Base-by-base conservation (phyloP, 345 rosid species). In the Sonneratia caseolaris region DNA sequence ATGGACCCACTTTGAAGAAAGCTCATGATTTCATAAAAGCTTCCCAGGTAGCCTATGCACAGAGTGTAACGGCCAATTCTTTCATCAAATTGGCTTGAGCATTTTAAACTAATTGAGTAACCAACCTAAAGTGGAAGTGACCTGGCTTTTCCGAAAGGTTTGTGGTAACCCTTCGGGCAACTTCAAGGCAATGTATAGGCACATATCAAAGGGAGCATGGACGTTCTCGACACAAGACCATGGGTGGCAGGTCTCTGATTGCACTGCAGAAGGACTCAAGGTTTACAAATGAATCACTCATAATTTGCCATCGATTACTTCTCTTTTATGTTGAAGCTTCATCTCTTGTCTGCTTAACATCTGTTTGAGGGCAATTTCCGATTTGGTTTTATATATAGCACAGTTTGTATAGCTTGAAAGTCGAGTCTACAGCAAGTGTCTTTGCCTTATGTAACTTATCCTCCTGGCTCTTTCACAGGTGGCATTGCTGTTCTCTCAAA, bases 181-280 rank as follows among this genome's bases (percentile, higher is more conserved):
- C 76, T 89, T 81, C 74, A 70, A 79, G 59, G 76, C 79, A 72
- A 90, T 90, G 92, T 88, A 85, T 35, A 77, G 92, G 70, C 91
- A 87, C 62, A 86, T 72, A 32, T 81, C 87, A 2, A 89, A 89
- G 81, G 92, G 96, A 37, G 76, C 85, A 14, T 87, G 89, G 90
- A 86, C 95, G 49, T 84, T 87, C 19, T 81, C 89, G 2, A 82
- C 71, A 53, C 89, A 82, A 82, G 96, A 87, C 72, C 92, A 89
- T 40, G 88, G 92, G 7, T 84, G 88, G 96, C 90, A 86, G 77
- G 92, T 81, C 64, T 89, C 90, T 22, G 96, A 89, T 68, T 84
- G 92, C 78, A 89, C 91, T 3, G 80, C 81, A 27, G 92, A 90
- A 81, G 91, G 89, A 18, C 71, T 90, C 7, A 90, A 90, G 84